These are phyloP conservation scores for Antarctomyces pellizariae DNA, from an alignment of 495 filamentous ascomycete species.

Conservation along the genomic window DNA sequence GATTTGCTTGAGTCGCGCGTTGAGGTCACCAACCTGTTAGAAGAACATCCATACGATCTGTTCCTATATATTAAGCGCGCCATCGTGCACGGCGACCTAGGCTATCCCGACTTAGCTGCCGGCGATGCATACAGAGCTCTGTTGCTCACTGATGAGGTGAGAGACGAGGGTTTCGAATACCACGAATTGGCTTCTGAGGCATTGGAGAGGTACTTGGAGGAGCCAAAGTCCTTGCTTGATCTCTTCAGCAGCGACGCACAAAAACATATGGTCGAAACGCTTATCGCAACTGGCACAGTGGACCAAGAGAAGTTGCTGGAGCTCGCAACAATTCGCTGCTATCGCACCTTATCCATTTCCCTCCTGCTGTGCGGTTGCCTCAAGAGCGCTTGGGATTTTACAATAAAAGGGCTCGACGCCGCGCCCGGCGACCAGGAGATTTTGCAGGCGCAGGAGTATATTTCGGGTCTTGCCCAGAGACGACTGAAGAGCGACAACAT, in stretches of 20 bases:
- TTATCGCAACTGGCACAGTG: no score
- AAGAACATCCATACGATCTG: conserved; percentile 47
- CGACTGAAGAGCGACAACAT: conserved; percentile 21
- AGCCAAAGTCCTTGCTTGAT: conserved; percentile 13
- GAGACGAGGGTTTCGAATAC: conserved; percentile 43
- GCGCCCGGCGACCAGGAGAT: conserved; percentile 23
- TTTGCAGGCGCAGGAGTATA: conserved; percentile 20
- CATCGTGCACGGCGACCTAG: conserved; percentile 42
- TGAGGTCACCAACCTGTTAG: conserved; percentile 23
- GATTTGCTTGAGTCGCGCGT: conserved; percentile 21
- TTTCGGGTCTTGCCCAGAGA: conserved; percentile 21
- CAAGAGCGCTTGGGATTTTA: conserved; percentile 44
- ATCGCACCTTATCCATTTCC: conserved; percentile 30
- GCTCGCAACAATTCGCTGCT: conserved; percentile 26
- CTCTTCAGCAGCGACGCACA: conserved; percentile 9
- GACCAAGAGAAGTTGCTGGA: conserved; percentile 16
- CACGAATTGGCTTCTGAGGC: conserved; percentile 29
- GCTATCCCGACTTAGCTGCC: conserved; percentile 72
- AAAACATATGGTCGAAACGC: no score
- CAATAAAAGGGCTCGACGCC: conserved; percentile 23
- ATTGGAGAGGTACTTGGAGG: conserved; percentile 13
- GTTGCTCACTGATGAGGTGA: conserved; percentile 57
- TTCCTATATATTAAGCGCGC: conserved; percentile 52
- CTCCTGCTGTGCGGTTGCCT: conserved; percentile 46
- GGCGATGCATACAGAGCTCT: conserved; percentile 82